Conservation (phyloP, 192 early-diverging fungal species). For the Gryganskiella cystojenkinii region DNA sequence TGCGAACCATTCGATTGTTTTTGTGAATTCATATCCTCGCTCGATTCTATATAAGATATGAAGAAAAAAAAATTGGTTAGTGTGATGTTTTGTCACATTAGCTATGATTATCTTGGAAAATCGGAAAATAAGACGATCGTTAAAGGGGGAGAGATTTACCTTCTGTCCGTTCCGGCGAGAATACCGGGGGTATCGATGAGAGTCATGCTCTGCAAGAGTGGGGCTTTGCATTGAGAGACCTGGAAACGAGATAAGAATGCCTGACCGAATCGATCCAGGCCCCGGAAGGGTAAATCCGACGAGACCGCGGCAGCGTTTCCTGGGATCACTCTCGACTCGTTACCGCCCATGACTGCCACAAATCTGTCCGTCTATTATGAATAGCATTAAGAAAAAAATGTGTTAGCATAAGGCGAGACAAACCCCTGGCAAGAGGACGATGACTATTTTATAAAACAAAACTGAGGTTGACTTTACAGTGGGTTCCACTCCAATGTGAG, state of each 20-base stretch:
- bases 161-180: constrained; percentile 88
- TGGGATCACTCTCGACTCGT: constrained; percentile 73
- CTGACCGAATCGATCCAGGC: constrained; percentile 82
- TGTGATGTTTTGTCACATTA: too few species aligned
- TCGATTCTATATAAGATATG: too few species aligned
- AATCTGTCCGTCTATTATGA: constrained; percentile 89
- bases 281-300: constrained; percentile 83
- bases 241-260: constrained; percentile 87
- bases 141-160: too few species aligned
- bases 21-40: constrained; percentile 86
- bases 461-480: constrained; percentile 54
- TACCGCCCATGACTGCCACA: constrained; percentile 84
- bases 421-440: too few species aligned
- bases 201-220: constrained; percentile 83
- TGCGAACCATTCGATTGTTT: constrained; percentile 89
- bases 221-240: constrained; percentile 81
- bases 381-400: too few species aligned
- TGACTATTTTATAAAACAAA: too few species aligned
- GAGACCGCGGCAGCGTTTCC: constrained; percentile 90
- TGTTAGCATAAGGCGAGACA: too few species aligned
- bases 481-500: constrained; percentile 90
- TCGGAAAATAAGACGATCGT: too few species aligned
- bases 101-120: too few species aligned
- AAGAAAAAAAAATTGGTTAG: too few species aligned
- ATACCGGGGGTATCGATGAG: constrained; percentile 93